These are phyloP conservation scores for Dentipellis sp. DNA, from an alignment of 768 basidiomycete genomes.

Conservation along the genomic window DNA sequence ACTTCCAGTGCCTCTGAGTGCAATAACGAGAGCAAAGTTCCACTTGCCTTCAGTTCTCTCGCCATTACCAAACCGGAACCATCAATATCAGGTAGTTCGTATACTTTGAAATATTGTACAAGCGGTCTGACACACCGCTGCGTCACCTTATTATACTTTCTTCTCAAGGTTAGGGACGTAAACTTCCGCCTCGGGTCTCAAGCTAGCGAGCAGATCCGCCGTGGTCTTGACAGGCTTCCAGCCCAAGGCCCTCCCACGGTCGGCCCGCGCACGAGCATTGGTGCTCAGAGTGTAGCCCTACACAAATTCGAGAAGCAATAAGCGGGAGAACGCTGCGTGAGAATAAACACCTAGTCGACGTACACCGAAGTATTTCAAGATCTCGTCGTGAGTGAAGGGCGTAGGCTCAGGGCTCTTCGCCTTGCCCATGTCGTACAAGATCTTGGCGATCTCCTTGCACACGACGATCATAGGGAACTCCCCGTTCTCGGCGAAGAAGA, in stretches of 20 bases:
- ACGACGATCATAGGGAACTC: constrained; percentile 26
- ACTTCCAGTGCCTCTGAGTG: too few species aligned
- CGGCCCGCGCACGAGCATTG: constrained; percentile 36
- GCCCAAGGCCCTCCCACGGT: constrained; percentile 34
- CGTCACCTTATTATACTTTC: too few species aligned
- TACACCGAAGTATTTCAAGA: constrained; percentile 26
- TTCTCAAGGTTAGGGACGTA: not conserved
- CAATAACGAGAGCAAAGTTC: too few species aligned
- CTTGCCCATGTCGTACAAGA: constrained; percentile 23
- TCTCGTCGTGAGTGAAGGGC: constrained; percentile 34
- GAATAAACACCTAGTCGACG: not conserved
- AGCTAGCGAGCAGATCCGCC: constrained; percentile 39
- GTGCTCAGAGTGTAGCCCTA: constrained; percentile 12
- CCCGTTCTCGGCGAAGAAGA: constrained; percentile 25
- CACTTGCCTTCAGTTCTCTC: too few species aligned
- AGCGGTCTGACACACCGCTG: too few species aligned
- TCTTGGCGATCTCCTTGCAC: constrained; percentile 27
- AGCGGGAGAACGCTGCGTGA: not conserved
- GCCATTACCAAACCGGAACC: too few species aligned
- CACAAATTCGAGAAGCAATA: not conserved
- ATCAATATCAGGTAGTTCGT: too few species aligned
- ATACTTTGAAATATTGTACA: too few species aligned
- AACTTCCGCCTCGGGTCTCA: constrained; percentile 35
- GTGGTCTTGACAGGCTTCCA: constrained; percentile 44
- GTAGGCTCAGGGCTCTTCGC: constrained; percentile 29